Percentiles rank a stretch among this genome's conserved stretches.
phyloP scores from a whole-genome alignment of 495 filamentous ascomycete genomes.

The Trichoderma asperelloides region DNA sequence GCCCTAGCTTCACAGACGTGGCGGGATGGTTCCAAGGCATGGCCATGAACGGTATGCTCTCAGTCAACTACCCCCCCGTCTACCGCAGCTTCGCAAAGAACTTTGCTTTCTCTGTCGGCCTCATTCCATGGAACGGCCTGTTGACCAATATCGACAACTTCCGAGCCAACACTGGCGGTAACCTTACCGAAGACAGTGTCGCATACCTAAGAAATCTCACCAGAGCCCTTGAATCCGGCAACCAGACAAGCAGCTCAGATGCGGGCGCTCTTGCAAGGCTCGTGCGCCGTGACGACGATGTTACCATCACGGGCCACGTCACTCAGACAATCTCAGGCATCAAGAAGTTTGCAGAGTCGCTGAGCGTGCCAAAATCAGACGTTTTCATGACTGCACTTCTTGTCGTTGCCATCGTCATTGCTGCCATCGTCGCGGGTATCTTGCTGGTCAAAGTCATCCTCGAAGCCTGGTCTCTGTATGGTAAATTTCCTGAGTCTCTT shows the following conservation, averaged over 20 bases:
- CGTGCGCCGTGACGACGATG: slow-evolving; percentile 26
- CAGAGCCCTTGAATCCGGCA: slow-evolving; percentile 49
- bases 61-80: slow-evolving; percentile 73
- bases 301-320: slow-evolving; percentile 19
- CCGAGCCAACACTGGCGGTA: slow-evolving; percentile 70
- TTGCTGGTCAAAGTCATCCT: slow-evolving; percentile 86
- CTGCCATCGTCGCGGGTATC: slow-evolving; percentile 75
- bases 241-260: slow-evolving; percentile 19
- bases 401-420: slow-evolving; percentile 81
- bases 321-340: slow-evolving; percentile 54
- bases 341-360: slow-evolving; percentile 63
- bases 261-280: slow-evolving; percentile 21
- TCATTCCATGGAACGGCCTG: slow-evolving; percentile 74
- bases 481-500: slow-evolving; percentile 72
- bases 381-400: slow-evolving; percentile 94
- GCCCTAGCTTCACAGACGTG: slow-evolving; percentile 79
- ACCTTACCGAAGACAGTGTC: slow-evolving; percentile 71
- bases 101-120: slow-evolving; percentile 83
- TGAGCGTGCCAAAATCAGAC: slow-evolving; percentile 77
- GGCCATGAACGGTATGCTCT: slow-evolving; percentile 93
- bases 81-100: slow-evolving; percentile 86
- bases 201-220: slow-evolving; percentile 65
- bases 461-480: slow-evolving; percentile 86
- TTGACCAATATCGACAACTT: slow-evolving; percentile 82
- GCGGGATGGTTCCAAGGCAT: slow-evolving; percentile 88